phyloP scores from a whole-genome alignment of 495 filamentous ascomycete genomes.

The Aspergillus incahuasiensis region DNA sequence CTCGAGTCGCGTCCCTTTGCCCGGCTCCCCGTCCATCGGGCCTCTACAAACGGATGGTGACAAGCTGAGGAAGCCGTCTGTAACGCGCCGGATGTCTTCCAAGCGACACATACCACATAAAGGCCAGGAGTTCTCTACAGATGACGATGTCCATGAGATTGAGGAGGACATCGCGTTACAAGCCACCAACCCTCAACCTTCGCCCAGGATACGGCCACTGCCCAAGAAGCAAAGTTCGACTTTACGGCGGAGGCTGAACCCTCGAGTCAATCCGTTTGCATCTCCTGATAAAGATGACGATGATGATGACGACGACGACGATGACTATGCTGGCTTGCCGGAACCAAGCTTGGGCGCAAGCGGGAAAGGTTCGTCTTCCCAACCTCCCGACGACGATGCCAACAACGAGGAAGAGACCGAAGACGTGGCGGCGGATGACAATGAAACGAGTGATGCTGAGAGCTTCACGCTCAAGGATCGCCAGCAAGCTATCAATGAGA shows the following conservation, averaged over 20 bases:
- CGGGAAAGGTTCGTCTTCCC: constrained; percentile 22
- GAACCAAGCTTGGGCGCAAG: constrained; percentile 21
- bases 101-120: constrained; percentile 68
- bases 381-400: constrained; percentile 41
- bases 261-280: constrained; percentile 53
- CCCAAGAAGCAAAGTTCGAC: constrained; percentile 57
- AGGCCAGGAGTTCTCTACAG: constrained; percentile 87
- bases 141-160: constrained; percentile 84
- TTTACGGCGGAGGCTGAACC: constrained; percentile 61
- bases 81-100: constrained; percentile 69
- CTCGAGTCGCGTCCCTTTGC: constrained; percentile 22
- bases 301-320: constrained; percentile 46
- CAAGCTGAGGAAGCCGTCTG: constrained; percentile 64
- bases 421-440: constrained; percentile 5
- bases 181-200: constrained; percentile 28
- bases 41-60: constrained; percentile 48
- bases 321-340: constrained; percentile 37
- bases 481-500: constrained; percentile 97
- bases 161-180: constrained; percentile 50
- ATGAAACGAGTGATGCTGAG: constrained; percentile 65
- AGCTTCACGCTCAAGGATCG: constrained; percentile 81
- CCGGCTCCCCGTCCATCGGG: constrained; percentile 53
- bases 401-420: constrained; percentile 24
- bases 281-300: constrained; percentile 55
- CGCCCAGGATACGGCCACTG: constrained; percentile 37